Evolutionary conservation across 2,329 filamentous ascomycete species (phyloP).

Genomic region (Exophiala spinifera): DNA sequence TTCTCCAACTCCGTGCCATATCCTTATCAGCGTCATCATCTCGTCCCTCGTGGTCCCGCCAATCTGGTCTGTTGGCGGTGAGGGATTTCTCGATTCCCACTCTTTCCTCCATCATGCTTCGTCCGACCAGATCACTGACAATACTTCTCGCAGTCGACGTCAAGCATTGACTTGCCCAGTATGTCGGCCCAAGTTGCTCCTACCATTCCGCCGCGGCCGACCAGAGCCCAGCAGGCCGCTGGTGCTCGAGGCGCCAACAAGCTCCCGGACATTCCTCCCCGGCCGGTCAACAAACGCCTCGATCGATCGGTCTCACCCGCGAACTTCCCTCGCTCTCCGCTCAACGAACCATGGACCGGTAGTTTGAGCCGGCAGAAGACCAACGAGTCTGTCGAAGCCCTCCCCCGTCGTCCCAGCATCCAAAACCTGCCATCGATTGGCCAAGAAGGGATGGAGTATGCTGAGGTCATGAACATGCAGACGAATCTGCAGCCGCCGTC

Average conservation of each 20-base stretch:
- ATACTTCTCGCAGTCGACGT: slow-evolving; percentile 13
- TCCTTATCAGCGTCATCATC: slow-evolving; percentile 6
- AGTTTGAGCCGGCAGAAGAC: slow-evolving; percentile 35
- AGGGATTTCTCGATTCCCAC: not conserved
- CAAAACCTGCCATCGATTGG: slow-evolving; percentile 74
- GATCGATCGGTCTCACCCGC: slow-evolving; percentile 76
- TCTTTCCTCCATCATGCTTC: not conserved
- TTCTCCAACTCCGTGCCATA: slow-evolving; percentile 12
- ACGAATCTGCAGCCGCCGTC: slow-evolving; percentile 44
- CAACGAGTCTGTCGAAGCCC: slow-evolving; percentile 37
- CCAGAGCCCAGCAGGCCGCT: slow-evolving; percentile 50
- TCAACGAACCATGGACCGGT: slow-evolving; percentile 64
- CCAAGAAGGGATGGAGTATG: slow-evolving; percentile 88
- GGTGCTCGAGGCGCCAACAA: slow-evolving; percentile 45
- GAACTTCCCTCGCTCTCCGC: slow-evolving; percentile 78
- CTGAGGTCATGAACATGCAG: slow-evolving; percentile 51
- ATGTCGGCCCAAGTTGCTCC: slow-evolving; percentile 50
- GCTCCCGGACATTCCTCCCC: slow-evolving; percentile 72
- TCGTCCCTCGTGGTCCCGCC: not conserved
- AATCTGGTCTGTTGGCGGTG: slow-evolving; percentile 5
- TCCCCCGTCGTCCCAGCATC: slow-evolving; percentile 69
- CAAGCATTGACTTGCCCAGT: slow-evolving; percentile 29
- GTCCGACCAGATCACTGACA: slow-evolving; percentile 1
- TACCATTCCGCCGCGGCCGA: slow-evolving; percentile 61
- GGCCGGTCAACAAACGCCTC: slow-evolving; percentile 62